Evolutionary conservation across 2,329 filamentous ascomycete species (phyloP).

Genomic region (Pyrenophora teres): DNA sequence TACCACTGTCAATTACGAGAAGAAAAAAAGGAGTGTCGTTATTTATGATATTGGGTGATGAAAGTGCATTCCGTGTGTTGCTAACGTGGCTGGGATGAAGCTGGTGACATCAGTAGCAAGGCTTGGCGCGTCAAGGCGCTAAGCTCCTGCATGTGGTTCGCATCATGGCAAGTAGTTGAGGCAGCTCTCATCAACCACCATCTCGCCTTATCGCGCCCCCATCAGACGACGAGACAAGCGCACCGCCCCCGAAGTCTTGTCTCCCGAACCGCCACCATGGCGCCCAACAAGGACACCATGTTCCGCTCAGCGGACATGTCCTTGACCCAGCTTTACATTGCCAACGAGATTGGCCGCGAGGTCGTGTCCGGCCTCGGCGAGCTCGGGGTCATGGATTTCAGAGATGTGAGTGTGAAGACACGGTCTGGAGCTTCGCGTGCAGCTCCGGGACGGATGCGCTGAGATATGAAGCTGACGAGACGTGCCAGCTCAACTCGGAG

Average conservation of each 20-base stretch:
- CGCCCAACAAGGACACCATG: constrained; percentile 78
- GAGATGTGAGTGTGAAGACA: constrained; percentile 72
- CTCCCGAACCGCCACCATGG: constrained; percentile 57
- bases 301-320: constrained; percentile 99
- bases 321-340: constrained; percentile 99
- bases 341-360: constrained; percentile 97
- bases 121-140: constrained; percentile 15
- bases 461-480: constrained; percentile 28
- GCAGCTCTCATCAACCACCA: constrained; percentile 40
- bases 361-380: constrained; percentile 96
- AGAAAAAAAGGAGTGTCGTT: not conserved
- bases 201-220: constrained; percentile 27
- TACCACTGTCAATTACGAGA: not conserved
- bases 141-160: constrained; percentile 14
- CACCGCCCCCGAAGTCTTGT: constrained; percentile 26
- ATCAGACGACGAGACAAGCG: constrained; percentile 33
- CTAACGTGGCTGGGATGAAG: constrained; percentile 1
- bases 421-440: constrained; percentile 18
- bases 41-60: not conserved
- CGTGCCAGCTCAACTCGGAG: constrained; percentile 80
- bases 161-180: constrained; percentile 31
- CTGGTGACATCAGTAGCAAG: constrained; percentile 12
- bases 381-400: constrained; percentile 93
- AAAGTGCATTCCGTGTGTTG: not conserved
- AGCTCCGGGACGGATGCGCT: constrained; percentile 23